Evolutionary conservation across 495 filamentous ascomycete genomes (phyloP).

Genomic region (Monascus purpureus): DNA sequence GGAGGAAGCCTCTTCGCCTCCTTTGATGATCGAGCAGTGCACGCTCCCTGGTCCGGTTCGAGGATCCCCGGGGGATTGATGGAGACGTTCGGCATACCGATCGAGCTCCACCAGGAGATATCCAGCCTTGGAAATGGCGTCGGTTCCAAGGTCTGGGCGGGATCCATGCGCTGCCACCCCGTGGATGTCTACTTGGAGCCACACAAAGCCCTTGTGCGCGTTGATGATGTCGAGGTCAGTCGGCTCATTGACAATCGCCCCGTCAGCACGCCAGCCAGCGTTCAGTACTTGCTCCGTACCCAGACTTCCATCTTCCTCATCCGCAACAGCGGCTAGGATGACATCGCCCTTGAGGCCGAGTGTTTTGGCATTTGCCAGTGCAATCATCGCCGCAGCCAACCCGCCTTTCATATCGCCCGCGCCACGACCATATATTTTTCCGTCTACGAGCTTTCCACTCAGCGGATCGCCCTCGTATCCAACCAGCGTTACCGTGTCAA

Average conservation of each 20-base stretch:
- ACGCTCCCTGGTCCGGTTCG: no score
- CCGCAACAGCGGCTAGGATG: slow-evolving; percentile 33
- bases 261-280: slow-evolving; percentile 35
- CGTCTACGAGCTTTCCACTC: slow-evolving; percentile 22
- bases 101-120: no score
- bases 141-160: slow-evolving; percentile 20
- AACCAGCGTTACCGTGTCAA: slow-evolving; percentile 31
- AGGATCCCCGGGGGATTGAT: no score
- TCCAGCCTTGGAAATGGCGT: no score
- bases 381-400: slow-evolving; percentile 24
- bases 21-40: no score
- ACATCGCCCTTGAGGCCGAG: slow-evolving; percentile 24
- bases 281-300: slow-evolving; percentile 30
- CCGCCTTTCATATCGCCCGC: slow-evolving; percentile 35
- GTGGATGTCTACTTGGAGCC: slow-evolving; percentile 30
- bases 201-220: slow-evolving; percentile 35
- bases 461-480: slow-evolving; percentile 30
- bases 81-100: no score
- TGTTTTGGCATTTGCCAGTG: slow-evolving; percentile 16
- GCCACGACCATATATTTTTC: slow-evolving; percentile 27
- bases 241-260: slow-evolving; percentile 28
- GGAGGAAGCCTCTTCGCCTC: no score
- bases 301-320: slow-evolving; percentile 32
- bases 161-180: slow-evolving; percentile 36
- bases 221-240: slow-evolving; percentile 18